Conservation (phyloP, 441 rosid species). For the Geranium incanum region DNA sequence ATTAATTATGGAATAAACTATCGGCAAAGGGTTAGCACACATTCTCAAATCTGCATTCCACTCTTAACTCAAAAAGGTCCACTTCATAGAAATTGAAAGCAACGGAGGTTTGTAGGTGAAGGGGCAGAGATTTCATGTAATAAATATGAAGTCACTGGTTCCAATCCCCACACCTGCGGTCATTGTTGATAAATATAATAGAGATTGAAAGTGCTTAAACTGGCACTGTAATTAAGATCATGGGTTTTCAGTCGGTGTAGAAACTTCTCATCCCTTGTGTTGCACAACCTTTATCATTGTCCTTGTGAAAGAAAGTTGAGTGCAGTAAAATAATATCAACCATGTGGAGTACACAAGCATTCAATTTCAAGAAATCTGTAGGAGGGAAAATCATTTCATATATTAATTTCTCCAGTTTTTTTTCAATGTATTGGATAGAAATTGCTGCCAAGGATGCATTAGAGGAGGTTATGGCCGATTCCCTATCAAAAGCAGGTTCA, state of each 20-base stretch:
- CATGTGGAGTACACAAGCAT: neutral
- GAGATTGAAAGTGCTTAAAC: neutral
- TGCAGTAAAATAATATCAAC: neutral
- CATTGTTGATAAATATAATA: neutral
- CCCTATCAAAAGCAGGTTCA: constrained; percentile 59
- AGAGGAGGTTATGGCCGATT: constrained; percentile 85
- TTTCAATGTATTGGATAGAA: constrained; percentile 34
- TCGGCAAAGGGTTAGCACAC: neutral
- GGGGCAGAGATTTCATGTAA: too few species aligned
- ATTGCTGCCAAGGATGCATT: constrained; percentile 72
- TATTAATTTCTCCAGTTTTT: neutral
- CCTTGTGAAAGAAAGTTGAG: neutral
- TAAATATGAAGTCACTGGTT: too few species aligned
- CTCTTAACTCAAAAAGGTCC: neutral
- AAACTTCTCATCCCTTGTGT: neutral
- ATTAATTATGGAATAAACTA: neutral
- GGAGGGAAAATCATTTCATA: neutral
- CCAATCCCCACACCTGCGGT: too few species aligned
- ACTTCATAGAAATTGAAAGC: neutral
- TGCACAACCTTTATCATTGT: neutral
- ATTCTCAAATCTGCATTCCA: neutral
- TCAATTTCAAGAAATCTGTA: neutral
- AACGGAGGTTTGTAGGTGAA: too few species aligned
- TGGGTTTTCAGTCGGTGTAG: neutral
- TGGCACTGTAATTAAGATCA: neutral